Percentiles rank a stretch among this genome's conserved stretches.
Evolutionary conservation across 2,329 filamentous ascomycete species (phyloP).

Genomic region (Fusarium torulosum): DNA sequence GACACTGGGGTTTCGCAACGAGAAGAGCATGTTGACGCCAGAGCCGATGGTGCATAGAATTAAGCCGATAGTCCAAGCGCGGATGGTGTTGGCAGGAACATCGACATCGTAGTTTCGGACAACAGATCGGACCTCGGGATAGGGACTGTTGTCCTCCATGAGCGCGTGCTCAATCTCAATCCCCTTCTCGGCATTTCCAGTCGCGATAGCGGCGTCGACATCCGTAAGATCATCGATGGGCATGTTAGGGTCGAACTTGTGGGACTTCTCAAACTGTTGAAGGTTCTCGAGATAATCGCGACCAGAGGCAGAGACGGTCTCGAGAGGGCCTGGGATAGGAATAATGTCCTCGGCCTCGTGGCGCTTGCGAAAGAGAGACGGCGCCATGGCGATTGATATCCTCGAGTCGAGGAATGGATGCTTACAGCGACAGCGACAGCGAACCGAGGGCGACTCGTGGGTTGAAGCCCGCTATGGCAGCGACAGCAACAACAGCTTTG

Average conservation of each 20-base stretch:
- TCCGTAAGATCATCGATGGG: constrained; percentile 72
- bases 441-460: constrained; percentile 35
- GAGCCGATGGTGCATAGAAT: constrained; percentile 73
- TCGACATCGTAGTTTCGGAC: constrained; percentile 75
- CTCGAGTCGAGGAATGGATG: constrained; percentile 25
- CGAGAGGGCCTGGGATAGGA: constrained; percentile 56
- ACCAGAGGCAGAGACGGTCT: constrained; percentile 56
- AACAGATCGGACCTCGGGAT: constrained; percentile 74
- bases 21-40: constrained; percentile 71
- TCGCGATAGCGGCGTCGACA: constrained; percentile 68
- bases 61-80: constrained; percentile 73
- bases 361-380: constrained; percentile 60
- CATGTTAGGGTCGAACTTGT: constrained; percentile 74
- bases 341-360: constrained; percentile 61
- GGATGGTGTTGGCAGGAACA: constrained; percentile 73
- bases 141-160: constrained; percentile 75
- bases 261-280: constrained; percentile 69
- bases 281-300: constrained; percentile 61
- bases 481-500: constrained; percentile 27
- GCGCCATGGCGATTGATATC: constrained; percentile 48
- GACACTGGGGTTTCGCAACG: constrained; percentile 69
- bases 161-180: constrained; percentile 69
- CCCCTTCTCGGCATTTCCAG: constrained; percentile 67
- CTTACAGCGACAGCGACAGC: constrained; percentile 28
- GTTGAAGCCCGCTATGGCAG: constrained; percentile 43